A percentile compares a stretch with the other conserved stretches of the same genome.
Conservation (phyloP, 805 yeast genomes). For the Wickerhamiella azyma region DNA sequence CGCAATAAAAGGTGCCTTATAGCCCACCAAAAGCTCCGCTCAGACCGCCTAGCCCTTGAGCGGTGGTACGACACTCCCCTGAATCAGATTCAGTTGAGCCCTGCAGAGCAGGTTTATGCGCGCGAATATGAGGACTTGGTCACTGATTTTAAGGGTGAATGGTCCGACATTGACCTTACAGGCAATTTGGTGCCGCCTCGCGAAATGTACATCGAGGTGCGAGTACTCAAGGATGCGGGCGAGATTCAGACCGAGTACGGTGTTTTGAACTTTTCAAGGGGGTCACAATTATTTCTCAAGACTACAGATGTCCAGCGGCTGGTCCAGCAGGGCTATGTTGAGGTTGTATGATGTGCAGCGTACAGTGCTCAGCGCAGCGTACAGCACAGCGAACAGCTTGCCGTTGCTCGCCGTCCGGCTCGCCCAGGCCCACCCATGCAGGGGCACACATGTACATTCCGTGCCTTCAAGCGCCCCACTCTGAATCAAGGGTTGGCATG, state of each 20-base stretch:
- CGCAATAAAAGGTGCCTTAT: slow-evolving; percentile 80
- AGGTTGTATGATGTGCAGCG: slow-evolving; percentile 38
- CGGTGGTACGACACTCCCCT: slow-evolving; percentile 41
- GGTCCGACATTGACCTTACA: slow-evolving; percentile 72
- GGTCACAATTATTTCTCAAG: slow-evolving; percentile 87
- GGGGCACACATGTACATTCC: too few relatives aligned
- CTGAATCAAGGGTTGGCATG: neutral
- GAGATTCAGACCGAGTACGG: slow-evolving; percentile 94
- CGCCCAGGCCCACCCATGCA: too few relatives aligned
- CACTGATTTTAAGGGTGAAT: slow-evolving; percentile 61
- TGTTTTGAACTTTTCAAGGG: slow-evolving; percentile 81
- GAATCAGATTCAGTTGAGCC: slow-evolving; percentile 41
- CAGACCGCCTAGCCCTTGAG: slow-evolving; percentile 48
- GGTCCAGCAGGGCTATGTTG: slow-evolving; percentile 86
- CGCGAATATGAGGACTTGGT: slow-evolving; percentile 57
- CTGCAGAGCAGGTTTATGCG: slow-evolving; percentile 66
- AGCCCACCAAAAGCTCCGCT: slow-evolving; percentile 66
- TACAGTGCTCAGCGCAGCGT: too few relatives aligned
- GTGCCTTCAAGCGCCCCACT: too few relatives aligned
- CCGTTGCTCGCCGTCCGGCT: too few relatives aligned
- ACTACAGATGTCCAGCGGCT: slow-evolving; percentile 88
- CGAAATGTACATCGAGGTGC: slow-evolving; percentile 83
- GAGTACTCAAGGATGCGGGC: slow-evolving; percentile 89
- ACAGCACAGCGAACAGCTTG: too few relatives aligned
- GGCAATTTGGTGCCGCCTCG: slow-evolving; percentile 87